These are phyloP conservation scores for Trichoderma arundinaceum DNA, from an alignment of 2,329 filamentous ascomycete genomes.

Conservation along the genomic window DNA sequence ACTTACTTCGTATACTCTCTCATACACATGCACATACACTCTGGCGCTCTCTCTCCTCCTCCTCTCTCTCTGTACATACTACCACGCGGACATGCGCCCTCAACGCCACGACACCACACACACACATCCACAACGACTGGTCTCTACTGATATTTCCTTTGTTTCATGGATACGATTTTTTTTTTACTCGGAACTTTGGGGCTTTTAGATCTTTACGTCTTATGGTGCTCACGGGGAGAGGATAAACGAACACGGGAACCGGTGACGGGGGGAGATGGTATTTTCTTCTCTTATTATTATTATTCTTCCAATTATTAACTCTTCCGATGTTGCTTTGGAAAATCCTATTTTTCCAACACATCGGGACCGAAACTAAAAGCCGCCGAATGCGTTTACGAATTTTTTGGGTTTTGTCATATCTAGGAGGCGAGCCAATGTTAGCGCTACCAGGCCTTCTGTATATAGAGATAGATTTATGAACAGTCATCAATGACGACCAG, in stretches of 20 bases:
- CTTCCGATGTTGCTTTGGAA: neutral
- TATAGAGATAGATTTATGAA: neutral
- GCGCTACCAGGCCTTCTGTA: neutral
- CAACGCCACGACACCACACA: neutral
- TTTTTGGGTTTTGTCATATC: neutral
- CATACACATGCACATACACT: too few species aligned
- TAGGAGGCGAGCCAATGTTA: neutral
- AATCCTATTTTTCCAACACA: neutral
- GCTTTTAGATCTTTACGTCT: constrained; percentile 17
- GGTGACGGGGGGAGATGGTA: neutral
- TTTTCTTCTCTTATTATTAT: neutral
- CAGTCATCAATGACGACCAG: neutral
- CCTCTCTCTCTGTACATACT: neutral
- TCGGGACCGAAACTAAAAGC: neutral
- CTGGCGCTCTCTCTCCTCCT: neutral
- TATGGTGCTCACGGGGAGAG: constrained; percentile 3
- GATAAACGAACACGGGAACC: neutral
- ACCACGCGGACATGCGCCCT: neutral
- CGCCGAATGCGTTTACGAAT: neutral
- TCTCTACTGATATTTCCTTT: constrained; percentile 3
- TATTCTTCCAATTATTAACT: neutral
- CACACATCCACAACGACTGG: neutral
- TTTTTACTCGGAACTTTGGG: neutral
- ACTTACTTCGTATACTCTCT: too few species aligned
- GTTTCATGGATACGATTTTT: neutral